Conservation (phyloP, 306 rosid genomes). For the Lotus japonicus region DNA sequence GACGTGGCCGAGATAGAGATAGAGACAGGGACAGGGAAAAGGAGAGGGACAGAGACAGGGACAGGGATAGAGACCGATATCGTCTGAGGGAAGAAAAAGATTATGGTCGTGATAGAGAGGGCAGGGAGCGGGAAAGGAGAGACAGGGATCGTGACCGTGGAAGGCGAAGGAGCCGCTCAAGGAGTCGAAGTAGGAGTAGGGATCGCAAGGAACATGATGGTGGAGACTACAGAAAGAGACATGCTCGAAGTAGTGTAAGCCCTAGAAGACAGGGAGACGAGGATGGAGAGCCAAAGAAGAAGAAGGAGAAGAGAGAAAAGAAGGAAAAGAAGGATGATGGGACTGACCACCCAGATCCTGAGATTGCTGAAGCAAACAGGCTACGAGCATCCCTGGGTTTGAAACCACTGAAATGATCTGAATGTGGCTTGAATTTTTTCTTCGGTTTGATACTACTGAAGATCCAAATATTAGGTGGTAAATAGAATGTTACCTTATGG, state of each 20-base stretch:
- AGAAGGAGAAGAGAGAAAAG: conserved; percentile 68
- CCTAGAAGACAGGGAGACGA: conserved; percentile 80
- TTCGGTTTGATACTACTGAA: not conserved
- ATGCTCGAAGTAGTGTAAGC: conserved; percentile 51
- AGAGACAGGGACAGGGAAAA: conserved; percentile 45
- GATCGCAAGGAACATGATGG: conserved; percentile 68
- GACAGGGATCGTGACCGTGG: conserved; percentile 92
- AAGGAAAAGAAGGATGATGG: conserved; percentile 74
- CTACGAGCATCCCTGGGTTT: conserved; percentile 75
- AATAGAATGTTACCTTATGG: not conserved
- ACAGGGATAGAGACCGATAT: conserved; percentile 56
- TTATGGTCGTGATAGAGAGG: conserved; percentile 63
- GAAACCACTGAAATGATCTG: conserved; percentile 61
- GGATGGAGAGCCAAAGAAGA: conserved; percentile 71
- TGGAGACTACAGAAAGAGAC: conserved; percentile 74
- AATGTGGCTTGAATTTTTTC: not conserved
- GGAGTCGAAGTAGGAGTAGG: conserved; percentile 86
- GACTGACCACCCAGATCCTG: conserved; percentile 80
- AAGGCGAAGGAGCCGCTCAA: conserved; percentile 76
- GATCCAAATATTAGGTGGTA: not conserved
- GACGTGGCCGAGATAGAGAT: conserved; percentile 69
- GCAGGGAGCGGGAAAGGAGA: conserved; percentile 90
- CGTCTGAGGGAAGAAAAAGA: conserved; percentile 62
- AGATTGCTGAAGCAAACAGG: conserved; percentile 77
- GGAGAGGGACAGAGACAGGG: conserved; percentile 42